Percentiles rank a stretch among this genome's conserved stretches.
Evolutionary conservation across 2,329 filamentous ascomycete genomes (phyloP).

Genomic region (Hymenoscyphus repandus): DNA sequence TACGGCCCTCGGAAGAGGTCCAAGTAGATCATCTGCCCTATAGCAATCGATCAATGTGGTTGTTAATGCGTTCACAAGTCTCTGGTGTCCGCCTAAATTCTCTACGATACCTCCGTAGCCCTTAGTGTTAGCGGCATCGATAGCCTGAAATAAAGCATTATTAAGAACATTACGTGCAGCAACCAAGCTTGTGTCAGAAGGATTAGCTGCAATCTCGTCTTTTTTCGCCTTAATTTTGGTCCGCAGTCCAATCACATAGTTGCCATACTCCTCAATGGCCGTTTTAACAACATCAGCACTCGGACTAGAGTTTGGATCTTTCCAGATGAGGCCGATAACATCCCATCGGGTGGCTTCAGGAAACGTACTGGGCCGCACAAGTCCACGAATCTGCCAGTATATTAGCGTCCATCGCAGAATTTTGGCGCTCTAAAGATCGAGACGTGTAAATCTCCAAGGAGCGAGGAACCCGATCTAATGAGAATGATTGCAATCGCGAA

Average conservation of each 20-base stretch:
- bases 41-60: slow-evolving; percentile 50
- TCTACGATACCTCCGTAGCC: slow-evolving; percentile 52
- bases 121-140: slow-evolving; percentile 49
- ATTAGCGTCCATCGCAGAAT: neutral
- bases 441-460: neutral
- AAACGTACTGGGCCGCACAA: slow-evolving; percentile 35
- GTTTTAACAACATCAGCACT: slow-evolving; percentile 25
- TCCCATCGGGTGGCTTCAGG: slow-evolving; percentile 47
- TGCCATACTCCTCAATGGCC: slow-evolving; percentile 30
- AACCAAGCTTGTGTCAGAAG: slow-evolving; percentile 35
- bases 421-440: neutral
- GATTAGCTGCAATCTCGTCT: slow-evolving; percentile 22
- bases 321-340: slow-evolving; percentile 47
- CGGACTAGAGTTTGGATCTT: slow-evolving; percentile 30
- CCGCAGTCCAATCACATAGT: slow-evolving; percentile 27
- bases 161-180: slow-evolving; percentile 40
- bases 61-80: slow-evolving; percentile 49
- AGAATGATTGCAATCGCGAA: neutral
- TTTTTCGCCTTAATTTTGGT: slow-evolving; percentile 27
- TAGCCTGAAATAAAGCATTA: slow-evolving; percentile 44
- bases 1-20: slow-evolving; percentile 49
- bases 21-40: slow-evolving; percentile 46
- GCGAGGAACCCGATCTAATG: neutral
- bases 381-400: slow-evolving; percentile 24
- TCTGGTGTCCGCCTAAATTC: slow-evolving; percentile 53